Evolutionary conservation across 164 flowering plant genomes (phyloP).

Genomic region (Berberis vulgaris): DNA sequence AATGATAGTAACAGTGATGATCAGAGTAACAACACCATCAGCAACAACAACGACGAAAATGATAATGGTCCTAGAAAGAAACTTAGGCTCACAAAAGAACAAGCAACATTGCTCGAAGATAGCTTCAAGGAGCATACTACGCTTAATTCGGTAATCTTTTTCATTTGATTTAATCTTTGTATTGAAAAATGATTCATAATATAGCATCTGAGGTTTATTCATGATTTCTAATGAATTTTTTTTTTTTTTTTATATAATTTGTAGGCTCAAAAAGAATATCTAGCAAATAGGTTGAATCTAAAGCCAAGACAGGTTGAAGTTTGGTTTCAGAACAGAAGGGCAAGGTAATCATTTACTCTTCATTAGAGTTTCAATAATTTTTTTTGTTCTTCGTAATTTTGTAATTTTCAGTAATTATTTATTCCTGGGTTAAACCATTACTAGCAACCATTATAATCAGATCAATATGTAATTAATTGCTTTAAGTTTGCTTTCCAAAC

Average conservation of each 20-base stretch:
- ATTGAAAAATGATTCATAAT: too few species aligned
- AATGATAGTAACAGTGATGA: background rate
- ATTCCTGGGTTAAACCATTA: too few species aligned
- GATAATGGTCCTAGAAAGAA: constrained; percentile 15
- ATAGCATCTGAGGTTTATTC: too few species aligned
- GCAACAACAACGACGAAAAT: background rate
- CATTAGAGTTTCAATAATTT: background rate
- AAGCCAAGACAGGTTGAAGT: constrained; percentile 43
- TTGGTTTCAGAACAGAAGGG: constrained; percentile 55
- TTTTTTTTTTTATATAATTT: background rate
- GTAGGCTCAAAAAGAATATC: constrained; percentile 30
- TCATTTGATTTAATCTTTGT: too few species aligned
- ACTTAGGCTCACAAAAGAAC: constrained; percentile 39
- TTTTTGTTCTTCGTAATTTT: too few species aligned
- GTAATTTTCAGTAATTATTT: too few species aligned
- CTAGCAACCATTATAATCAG: too few species aligned
- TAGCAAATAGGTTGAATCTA: constrained; percentile 26
- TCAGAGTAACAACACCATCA: background rate
- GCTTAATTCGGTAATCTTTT: constrained; percentile 33
- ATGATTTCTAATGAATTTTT: too few species aligned
- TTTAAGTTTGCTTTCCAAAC: too few species aligned
- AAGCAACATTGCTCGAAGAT: constrained; percentile 35
- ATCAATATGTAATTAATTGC: too few species aligned
- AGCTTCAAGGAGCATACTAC: constrained; percentile 38
- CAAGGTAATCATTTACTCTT: constrained; percentile 22